These are phyloP conservation scores for Leptomonas seymouri DNA, from an alignment of 208 protist genomes.

Conservation along the genomic window DNA sequence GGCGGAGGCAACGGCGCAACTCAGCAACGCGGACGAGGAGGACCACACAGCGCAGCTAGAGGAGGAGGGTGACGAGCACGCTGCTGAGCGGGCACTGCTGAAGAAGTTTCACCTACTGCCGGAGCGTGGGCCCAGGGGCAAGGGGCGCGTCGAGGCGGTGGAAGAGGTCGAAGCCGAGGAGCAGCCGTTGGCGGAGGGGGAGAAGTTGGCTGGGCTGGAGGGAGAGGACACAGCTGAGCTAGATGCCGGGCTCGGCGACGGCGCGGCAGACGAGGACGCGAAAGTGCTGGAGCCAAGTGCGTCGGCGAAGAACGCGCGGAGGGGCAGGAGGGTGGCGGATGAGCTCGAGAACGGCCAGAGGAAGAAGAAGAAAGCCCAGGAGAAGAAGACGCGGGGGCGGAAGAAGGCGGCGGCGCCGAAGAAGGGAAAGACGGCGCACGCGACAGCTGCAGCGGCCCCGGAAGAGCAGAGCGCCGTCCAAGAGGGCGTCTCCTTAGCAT, in stretches of 20 bases:
- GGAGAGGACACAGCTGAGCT: background rate
- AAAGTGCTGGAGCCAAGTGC: background rate
- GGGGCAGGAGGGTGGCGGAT: conserved; percentile 16
- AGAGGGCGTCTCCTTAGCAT: conserved; percentile 2
- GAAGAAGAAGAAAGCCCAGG: background rate
- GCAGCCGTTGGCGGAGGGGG: background rate
- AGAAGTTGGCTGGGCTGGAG: background rate
- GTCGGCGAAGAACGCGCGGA: conserved; percentile 13
- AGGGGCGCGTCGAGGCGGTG: background rate
- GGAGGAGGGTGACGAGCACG: conserved; percentile 4
- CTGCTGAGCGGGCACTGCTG: background rate
- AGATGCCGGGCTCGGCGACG: too few species aligned
- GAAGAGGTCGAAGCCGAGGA: background rate
- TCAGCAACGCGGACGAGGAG: background rate
- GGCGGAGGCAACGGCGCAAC: too few species aligned
- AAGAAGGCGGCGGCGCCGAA: conserved; percentile 6
- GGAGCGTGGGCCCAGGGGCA: background rate
- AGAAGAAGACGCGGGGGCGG: background rate
- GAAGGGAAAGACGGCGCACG: background rate
- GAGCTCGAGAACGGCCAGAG: background rate
- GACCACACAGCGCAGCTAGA: background rate
- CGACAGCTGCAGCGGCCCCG: background rate
- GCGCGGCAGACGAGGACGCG: background rate
- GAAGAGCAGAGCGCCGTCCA: conserved; percentile 5
- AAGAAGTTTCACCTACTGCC: background rate